phyloP scores from a whole-genome alignment of 208 protist genomes.

The Herpetomonas tarakana region DNA sequence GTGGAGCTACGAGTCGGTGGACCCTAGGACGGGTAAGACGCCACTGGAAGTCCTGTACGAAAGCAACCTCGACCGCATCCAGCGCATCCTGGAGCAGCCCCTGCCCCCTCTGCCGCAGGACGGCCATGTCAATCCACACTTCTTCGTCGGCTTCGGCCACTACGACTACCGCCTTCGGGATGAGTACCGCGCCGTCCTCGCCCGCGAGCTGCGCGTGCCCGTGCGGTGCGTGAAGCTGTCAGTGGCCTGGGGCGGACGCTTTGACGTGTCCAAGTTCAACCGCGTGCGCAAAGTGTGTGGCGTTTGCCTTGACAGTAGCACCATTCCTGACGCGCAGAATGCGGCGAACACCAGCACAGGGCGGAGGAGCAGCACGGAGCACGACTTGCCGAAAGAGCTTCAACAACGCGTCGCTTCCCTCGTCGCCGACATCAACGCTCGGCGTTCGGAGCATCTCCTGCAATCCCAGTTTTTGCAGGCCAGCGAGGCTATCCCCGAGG shows the following conservation, averaged over 20 bases:
- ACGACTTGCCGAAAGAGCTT: constrained; percentile 19
- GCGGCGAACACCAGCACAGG: neutral
- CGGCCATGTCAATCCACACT: constrained; percentile 68
- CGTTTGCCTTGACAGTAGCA: constrained; percentile 29
- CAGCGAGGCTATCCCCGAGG: constrained; percentile 53
- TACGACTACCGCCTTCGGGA: constrained; percentile 82
- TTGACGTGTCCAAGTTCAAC: constrained; percentile 65
- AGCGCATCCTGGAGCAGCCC: constrained; percentile 53
- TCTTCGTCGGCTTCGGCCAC: constrained; percentile 81
- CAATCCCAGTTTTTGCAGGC: constrained; percentile 65
- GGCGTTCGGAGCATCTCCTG: constrained; percentile 40
- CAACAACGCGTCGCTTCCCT: constrained; percentile 35
- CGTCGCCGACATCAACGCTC: constrained; percentile 47
- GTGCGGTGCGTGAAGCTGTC: constrained; percentile 67
- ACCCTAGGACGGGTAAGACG: constrained; percentile 51
- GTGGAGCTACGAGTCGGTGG: constrained; percentile 60
- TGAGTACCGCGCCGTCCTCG: constrained; percentile 75
- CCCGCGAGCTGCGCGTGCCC: constrained; percentile 48
- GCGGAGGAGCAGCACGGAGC: neutral
- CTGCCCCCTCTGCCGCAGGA: constrained; percentile 69
- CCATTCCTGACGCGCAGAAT: neutral
- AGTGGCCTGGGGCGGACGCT: constrained; percentile 81
- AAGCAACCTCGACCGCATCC: constrained; percentile 49
- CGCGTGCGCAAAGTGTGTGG: constrained; percentile 78
- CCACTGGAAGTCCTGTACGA: constrained; percentile 64